Percentiles rank a stretch among this genome's conserved stretches.
Evolutionary conservation across 495 filamentous ascomycete species (phyloP).

Genomic region (Xylaria bambusicola): DNA sequence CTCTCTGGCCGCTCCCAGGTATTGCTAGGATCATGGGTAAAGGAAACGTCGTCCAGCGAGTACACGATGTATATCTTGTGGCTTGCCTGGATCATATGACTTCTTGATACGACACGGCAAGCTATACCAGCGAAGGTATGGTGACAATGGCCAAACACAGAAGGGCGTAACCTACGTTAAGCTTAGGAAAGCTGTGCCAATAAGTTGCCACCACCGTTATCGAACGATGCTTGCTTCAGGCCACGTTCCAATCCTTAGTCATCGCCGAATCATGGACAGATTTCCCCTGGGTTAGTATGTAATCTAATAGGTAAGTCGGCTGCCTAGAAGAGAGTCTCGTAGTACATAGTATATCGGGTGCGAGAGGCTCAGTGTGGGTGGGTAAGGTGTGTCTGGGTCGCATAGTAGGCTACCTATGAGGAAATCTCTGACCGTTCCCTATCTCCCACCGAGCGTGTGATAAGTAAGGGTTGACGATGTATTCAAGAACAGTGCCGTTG

Average conservation of each 20-base stretch:
- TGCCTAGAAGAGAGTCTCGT: neutral
- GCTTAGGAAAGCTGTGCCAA: neutral
- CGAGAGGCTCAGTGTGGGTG: neutral
- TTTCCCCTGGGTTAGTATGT: too few relatives aligned
- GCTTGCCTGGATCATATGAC: neutral
- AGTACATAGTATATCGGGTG: neutral
- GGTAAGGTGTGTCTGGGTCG: neutral
- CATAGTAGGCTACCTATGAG: neutral
- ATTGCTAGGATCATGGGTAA: neutral
- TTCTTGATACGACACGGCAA: neutral
- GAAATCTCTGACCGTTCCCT: neutral
- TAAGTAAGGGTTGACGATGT: neutral
- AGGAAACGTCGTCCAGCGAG: neutral
- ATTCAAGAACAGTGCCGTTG: neutral
- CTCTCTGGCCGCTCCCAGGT: neutral
- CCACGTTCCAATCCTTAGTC: too few relatives aligned
- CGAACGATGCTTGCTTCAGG: neutral
- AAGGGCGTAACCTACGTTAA: neutral
- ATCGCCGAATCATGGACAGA: neutral
- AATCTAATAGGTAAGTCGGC: neutral
- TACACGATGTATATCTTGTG: neutral
- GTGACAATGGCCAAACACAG: too few relatives aligned
- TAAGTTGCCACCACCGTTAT: neutral
- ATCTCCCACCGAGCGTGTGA: neutral
- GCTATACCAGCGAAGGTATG: neutral